These are phyloP conservation scores for Senecio squalidus DNA, from an alignment of 140 eudicot species.

Conservation along the genomic window DNA sequence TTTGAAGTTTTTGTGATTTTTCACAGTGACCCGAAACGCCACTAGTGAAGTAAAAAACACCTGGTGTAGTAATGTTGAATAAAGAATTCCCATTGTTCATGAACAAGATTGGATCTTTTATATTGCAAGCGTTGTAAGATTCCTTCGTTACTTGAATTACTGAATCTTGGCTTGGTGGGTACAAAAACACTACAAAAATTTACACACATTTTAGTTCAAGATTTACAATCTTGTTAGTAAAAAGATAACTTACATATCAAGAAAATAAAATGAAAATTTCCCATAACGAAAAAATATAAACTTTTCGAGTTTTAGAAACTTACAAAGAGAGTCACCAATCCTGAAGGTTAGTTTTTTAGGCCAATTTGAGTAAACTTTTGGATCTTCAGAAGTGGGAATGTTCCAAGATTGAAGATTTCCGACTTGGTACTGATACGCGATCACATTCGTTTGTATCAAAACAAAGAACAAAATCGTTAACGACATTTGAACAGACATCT, in stretches of 20 bases:
- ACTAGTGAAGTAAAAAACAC: conserved; percentile 79
- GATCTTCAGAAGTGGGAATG: conserved; percentile 50
- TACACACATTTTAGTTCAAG: conserved; percentile 9
- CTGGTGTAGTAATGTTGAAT: conserved; percentile 61
- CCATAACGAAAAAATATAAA: neutral
- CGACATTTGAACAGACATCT: conserved; percentile 34
- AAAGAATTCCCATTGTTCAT: conserved; percentile 84
- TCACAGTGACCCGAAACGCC: conserved; percentile 68
- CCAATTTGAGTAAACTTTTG: conserved; percentile 61
- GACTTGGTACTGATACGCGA: conserved; percentile 59
- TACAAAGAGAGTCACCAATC: conserved; percentile 76
- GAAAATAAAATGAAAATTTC: neutral
- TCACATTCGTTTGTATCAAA: conserved; percentile 39
- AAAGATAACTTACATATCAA: neutral
- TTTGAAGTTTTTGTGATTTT: conserved; percentile 68
- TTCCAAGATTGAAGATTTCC: conserved; percentile 82
- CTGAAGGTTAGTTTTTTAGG: conserved; percentile 51
- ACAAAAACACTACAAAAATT: conserved; percentile 60
- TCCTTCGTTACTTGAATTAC: conserved; percentile 66
- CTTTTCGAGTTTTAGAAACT: conserved; percentile 29
- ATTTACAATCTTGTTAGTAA: neutral
- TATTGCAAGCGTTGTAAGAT: conserved; percentile 60
- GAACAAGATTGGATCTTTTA: conserved; percentile 74
- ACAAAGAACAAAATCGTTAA: conserved; percentile 38
- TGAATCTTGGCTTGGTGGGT: conserved; percentile 96